Conservation (phyloP, 164 flowering plant species). For the Saururus chinensis region DNA sequence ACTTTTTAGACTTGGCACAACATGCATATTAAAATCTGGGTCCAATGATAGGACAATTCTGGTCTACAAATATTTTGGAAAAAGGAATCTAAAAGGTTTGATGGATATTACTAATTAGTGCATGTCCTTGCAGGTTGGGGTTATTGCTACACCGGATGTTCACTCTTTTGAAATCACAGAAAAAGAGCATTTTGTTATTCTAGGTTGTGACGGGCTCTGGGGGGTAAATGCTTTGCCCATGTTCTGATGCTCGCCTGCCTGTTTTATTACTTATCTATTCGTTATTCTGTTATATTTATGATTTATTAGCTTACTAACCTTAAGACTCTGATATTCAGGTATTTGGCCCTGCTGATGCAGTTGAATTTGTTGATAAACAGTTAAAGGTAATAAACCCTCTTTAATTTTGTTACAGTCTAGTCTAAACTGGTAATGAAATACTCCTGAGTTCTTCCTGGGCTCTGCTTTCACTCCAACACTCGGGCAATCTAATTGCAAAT, state of each 20-base stretch:
- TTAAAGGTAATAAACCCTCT: constrained; percentile 46
- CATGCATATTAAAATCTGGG: too few relatives aligned
- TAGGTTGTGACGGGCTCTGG: constrained; percentile 97
- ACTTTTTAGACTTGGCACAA: too few relatives aligned
- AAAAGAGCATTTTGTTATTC: constrained; percentile 74
- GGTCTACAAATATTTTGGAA: not conserved
- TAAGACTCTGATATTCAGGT: constrained; percentile 32
- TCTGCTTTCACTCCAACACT: too few relatives aligned
- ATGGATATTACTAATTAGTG: not conserved
- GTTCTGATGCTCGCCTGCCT: not conserved
- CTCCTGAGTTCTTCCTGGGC: not conserved
- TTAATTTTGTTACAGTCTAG: not conserved
- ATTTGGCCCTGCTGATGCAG: constrained; percentile 87
- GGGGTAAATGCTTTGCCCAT: constrained; percentile 39
- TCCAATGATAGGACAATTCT: not conserved
- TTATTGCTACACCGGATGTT: constrained; percentile 72
- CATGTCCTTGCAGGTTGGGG: constrained; percentile 59
- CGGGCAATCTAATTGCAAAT: too few relatives aligned
- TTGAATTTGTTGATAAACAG: constrained; percentile 61
- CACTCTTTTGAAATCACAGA: constrained; percentile 79
- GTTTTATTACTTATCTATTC: too few relatives aligned
- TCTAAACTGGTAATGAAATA: not conserved
- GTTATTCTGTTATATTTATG: not conserved
- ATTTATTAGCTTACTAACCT: not conserved
- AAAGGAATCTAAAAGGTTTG: not conserved